Conservation (phyloP, 306 rosid species). For the Quercus engelmannii region DNA sequence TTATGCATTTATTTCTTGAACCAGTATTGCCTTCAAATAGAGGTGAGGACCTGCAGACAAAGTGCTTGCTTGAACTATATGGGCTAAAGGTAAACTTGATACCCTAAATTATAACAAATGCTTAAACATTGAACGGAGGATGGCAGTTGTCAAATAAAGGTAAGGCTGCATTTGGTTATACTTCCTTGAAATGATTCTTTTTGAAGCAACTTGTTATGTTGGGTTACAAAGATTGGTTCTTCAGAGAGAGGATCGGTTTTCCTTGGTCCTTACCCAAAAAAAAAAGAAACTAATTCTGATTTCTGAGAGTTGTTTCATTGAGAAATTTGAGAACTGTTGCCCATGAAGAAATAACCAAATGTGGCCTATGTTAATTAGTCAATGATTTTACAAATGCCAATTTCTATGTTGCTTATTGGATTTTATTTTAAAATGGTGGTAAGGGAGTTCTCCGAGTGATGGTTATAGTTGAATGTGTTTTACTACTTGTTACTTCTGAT, state of each 20-base stretch:
- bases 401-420: conserved; percentile 7
- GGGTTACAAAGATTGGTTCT: background rate
- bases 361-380: conserved; percentile 13
- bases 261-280: conserved; percentile 5
- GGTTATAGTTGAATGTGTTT: conserved; percentile 14
- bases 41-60: conserved; percentile 94
- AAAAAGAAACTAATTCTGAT: conserved; percentile 3
- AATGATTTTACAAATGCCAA: conserved; percentile 5
- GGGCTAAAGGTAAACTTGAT: conserved; percentile 85
- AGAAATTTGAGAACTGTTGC: conserved; percentile 5
- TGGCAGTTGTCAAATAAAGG: conserved; percentile 10
- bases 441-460: conserved; percentile 22
- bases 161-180: background rate
- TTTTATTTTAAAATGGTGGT: conserved; percentile 3
- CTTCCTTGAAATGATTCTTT: background rate
- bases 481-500: conserved; percentile 21
- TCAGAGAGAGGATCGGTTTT: background rate
- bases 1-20: conserved; percentile 33
- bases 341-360: conserved; percentile 1
- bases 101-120: conserved; percentile 21
- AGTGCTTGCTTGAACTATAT: conserved; percentile 89
- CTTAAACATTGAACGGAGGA: background rate
- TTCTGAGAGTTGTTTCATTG: conserved; percentile 6
- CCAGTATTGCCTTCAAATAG: conserved; percentile 90
- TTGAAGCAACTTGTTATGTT: background rate